phyloP scores from a whole-genome alignment of 2,329 filamentous ascomycete species.

The Colletotrichum brevisporum region DNA sequence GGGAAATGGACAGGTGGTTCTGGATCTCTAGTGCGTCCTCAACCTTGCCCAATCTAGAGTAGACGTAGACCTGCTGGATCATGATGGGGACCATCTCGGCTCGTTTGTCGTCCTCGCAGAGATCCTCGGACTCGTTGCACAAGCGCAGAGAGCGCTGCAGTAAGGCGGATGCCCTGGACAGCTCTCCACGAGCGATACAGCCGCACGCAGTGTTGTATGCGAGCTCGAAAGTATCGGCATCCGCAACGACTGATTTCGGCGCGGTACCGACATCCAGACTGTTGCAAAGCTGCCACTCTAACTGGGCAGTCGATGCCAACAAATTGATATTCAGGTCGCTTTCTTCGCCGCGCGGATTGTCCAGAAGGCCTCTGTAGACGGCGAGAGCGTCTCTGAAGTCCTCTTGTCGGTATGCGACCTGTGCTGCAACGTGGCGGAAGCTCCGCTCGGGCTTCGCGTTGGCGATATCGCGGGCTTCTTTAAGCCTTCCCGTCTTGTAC shows the following conservation, averaged over 20 bases:
- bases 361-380: constrained; percentile 73
- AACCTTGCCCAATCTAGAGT: constrained; percentile 74
- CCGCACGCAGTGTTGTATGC: constrained; percentile 85
- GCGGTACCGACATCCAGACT: constrained; percentile 39
- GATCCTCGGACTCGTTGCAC: constrained; percentile 80
- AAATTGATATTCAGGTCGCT: constrained; percentile 84
- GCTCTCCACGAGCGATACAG: constrained; percentile 78
- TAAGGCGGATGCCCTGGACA: constrained; percentile 74
- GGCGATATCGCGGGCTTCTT: constrained; percentile 67
- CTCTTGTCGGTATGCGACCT: constrained; percentile 81
- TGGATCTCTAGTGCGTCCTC: constrained; percentile 76
- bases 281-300: constrained; percentile 76
- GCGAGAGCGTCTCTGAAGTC: constrained; percentile 76
- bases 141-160: constrained; percentile 79
- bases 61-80: constrained; percentile 82
- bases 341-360: constrained; percentile 67
- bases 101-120: constrained; percentile 81
- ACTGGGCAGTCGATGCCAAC: constrained; percentile 79
- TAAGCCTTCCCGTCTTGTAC: constrained; percentile 81
- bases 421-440: constrained; percentile 71
- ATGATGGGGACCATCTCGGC: constrained; percentile 82
- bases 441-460: constrained; percentile 51
- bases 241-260: constrained; percentile 66
- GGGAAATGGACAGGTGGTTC: constrained; percentile 70
- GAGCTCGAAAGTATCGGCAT: constrained; percentile 83